Conservation (phyloP, 208 protist species). For the Lotmaria passim region DNA sequence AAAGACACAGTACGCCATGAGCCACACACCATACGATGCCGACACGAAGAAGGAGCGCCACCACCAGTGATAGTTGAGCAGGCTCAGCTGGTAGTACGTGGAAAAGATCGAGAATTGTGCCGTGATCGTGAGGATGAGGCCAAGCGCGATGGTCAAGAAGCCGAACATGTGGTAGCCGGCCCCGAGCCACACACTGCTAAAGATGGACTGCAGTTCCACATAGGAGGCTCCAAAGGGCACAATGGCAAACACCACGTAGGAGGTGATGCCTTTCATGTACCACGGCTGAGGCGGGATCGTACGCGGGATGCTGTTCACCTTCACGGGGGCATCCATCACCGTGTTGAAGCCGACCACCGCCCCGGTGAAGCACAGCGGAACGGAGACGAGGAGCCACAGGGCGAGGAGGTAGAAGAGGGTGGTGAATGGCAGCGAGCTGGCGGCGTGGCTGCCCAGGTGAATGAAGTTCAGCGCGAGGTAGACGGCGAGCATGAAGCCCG, state of each 20-base stretch:
- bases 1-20: conserved; percentile 92
- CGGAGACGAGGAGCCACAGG: conserved; percentile 89
- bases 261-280: conserved; percentile 48
- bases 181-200: conserved; percentile 89
- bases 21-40: conserved; percentile 81
- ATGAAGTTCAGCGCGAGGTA: conserved; percentile 71
- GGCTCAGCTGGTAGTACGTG: conserved; percentile 95
- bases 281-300: conserved; percentile 90
- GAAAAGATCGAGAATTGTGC: conserved; percentile 95
- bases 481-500: conserved; percentile 47
- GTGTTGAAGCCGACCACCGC: conserved; percentile 89
- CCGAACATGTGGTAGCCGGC: conserved; percentile 96
- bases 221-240: conserved; percentile 97
- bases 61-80: conserved; percentile 96
- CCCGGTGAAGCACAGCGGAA: conserved; percentile 92
- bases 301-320: conserved; percentile 93
- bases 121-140: conserved; percentile 92
- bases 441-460: conserved; percentile 42
- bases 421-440: conserved; percentile 58
- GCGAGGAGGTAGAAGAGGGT: conserved; percentile 35
- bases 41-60: conserved; percentile 92
- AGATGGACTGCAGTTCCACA: conserved; percentile 97
- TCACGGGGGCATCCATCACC: conserved; percentile 62
- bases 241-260: conserved; percentile 60
- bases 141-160: conserved; percentile 95